Conservation (phyloP, 176 grass and related monocot species). For the Alopecurus myosuroides region DNA sequence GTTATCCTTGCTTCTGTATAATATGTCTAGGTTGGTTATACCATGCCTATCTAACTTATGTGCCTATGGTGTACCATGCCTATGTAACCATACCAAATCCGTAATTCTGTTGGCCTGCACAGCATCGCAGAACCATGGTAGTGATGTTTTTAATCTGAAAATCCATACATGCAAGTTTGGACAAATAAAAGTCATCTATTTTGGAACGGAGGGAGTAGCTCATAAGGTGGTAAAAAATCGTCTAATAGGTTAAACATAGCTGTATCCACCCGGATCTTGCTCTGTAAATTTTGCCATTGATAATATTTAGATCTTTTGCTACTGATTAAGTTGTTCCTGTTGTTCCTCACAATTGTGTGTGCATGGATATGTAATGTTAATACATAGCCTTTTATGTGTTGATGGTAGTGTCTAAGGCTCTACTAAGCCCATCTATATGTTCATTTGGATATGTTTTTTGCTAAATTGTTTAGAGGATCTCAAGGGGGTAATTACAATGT, state of each 20-base stretch:
- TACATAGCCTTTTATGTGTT: neutral
- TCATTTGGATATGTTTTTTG: neutral
- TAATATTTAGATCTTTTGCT: neutral
- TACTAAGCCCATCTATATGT: neutral
- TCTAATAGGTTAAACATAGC: neutral
- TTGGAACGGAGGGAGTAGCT: too few relatives aligned
- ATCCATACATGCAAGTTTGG: too few relatives aligned
- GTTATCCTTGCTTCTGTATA: neutral
- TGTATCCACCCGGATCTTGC: neutral
- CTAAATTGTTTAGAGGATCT: neutral
- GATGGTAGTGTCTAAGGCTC: neutral
- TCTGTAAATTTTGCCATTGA: neutral
- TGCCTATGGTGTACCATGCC: neutral
- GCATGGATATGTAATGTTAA: neutral
- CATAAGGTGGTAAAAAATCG: neutral
- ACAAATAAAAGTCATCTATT: too few relatives aligned
- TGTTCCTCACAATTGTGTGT: neutral
- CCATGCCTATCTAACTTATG: neutral
- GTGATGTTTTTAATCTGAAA: neutral
- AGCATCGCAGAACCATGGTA: neutral
- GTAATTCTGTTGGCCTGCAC: neutral
- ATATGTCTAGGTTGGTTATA: neutral
- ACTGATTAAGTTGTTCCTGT: neutral
- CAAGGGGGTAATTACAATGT: neutral
- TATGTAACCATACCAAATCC: neutral